phyloP scores from a whole-genome alignment of 1,284 basidiomycete species.

The Fomitopsis schrenkii region DNA sequence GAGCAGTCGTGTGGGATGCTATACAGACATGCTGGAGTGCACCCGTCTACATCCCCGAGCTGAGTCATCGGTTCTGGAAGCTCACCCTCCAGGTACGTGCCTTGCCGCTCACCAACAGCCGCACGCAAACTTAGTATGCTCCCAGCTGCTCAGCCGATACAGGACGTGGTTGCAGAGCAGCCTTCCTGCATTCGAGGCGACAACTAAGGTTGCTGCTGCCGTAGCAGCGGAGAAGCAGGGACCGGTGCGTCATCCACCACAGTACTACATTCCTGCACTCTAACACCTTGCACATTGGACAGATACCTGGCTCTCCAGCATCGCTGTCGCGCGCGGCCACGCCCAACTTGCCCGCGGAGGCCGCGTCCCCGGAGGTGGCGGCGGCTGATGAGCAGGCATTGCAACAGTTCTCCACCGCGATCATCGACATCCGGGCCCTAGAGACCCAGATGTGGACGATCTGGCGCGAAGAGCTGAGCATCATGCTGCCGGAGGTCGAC shows the following conservation, averaged over 20 bases:
- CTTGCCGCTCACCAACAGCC: not conserved
- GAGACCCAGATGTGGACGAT: constrained; percentile 45
- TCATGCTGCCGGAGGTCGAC: constrained; percentile 46
- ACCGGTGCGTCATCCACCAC: constrained; percentile 1
- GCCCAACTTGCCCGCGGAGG: constrained; percentile 44
- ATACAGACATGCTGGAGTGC: constrained; percentile 80
- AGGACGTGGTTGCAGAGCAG: constrained; percentile 64
- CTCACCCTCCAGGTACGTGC: constrained; percentile 74
- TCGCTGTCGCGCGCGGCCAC: constrained; percentile 44
- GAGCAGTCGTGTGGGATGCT: constrained; percentile 67
- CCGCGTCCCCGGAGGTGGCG: constrained; percentile 46
- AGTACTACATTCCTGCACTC: not conserved
- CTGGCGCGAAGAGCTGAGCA: constrained; percentile 65
- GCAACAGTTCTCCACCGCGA: constrained; percentile 56
- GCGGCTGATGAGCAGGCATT: constrained; percentile 59
- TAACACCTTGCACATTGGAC: not conserved
- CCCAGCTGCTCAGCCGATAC: constrained; percentile 75
- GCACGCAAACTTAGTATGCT: not conserved
- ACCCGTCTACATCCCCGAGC: constrained; percentile 78
- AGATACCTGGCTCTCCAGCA: constrained; percentile 10
- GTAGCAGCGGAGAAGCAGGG: constrained; percentile 33
- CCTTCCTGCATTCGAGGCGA: constrained; percentile 36
- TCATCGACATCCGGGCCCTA: constrained; percentile 63
- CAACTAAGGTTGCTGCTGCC: constrained; percentile 26
- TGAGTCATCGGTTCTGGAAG: constrained; percentile 84